phyloP scores from a whole-genome alignment of 345 rosid species.

The Eucalyptus paniculata region DNA sequence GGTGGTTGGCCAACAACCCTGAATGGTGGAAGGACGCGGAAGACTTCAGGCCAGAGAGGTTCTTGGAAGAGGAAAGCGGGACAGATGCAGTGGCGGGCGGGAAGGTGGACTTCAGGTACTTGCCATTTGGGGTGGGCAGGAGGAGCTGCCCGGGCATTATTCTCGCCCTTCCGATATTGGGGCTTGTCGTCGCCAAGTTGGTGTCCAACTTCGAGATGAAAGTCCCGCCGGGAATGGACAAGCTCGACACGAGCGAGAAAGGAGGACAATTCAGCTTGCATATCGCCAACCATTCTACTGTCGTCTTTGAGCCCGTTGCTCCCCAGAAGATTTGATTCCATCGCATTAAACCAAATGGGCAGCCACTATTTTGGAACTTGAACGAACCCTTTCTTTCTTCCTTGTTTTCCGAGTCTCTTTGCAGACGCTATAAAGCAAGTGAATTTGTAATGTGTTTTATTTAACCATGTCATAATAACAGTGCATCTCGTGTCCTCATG shows the following conservation, averaged over 20 bases:
- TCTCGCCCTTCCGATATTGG: conserved; percentile 49
- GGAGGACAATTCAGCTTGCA: conserved; percentile 70
- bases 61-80: conserved; percentile 28
- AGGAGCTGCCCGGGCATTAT: conserved; percentile 56
- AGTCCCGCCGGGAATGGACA: conserved; percentile 14
- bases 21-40: conserved; percentile 37
- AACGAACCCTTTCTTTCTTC: not conserved
- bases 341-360: not conserved
- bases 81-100: conserved; percentile 37
- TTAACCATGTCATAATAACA: not conserved
- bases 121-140: conserved; percentile 54
- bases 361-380: not conserved
- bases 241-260: conserved; percentile 40
- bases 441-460: not conserved
- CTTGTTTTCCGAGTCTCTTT: not conserved
- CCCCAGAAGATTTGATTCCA: not conserved
- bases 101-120: conserved; percentile 40
- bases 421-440: not conserved
- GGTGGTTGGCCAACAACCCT: conserved; percentile 65
- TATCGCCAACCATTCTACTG: conserved; percentile 43
- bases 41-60: conserved; percentile 46
- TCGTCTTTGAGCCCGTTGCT: conserved; percentile 25
- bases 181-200: conserved; percentile 31
- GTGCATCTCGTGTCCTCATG: not conserved
- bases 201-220: conserved; percentile 35